phyloP scores from a whole-genome alignment of 176 grass and related monocot species.

The Oryza meyeriana region DNA sequence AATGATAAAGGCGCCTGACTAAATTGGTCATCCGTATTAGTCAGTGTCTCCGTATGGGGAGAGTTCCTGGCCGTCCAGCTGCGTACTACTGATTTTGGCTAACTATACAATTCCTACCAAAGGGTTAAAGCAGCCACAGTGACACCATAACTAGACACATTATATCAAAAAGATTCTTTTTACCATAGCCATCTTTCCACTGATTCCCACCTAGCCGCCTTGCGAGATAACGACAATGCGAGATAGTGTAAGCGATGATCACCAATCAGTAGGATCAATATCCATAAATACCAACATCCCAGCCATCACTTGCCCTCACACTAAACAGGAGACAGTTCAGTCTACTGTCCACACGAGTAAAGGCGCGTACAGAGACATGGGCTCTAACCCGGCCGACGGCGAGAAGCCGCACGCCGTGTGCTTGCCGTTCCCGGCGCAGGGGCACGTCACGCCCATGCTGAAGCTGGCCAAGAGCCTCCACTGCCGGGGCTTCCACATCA shows the following conservation, averaged over 20 bases:
- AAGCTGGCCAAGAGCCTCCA: conserved; percentile 67
- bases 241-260: background rate
- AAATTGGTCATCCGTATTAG: too few relatives aligned
- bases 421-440: conserved; percentile 48
- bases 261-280: background rate
- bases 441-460: conserved; percentile 68
- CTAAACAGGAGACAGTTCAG: background rate
- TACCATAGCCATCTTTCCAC: too few relatives aligned
- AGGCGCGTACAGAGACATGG: conserved; percentile 25
- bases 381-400: background rate
- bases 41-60: too few relatives aligned
- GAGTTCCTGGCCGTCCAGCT: background rate
- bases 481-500: conserved; percentile 53
- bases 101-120: too few relatives aligned
- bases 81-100: too few relatives aligned
- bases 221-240: background rate
- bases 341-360: background rate
- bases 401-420: conserved; percentile 50
- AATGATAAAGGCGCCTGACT: too few relatives aligned
- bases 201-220: background rate
- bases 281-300: background rate
- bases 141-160: too few relatives aligned
- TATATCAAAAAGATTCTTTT: too few relatives aligned
- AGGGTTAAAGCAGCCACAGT: too few relatives aligned
- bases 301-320: background rate